phyloP scores from a whole-genome alignment of 1,284 basidiomycete species.

The Ceratobasidium sp. region DNA sequence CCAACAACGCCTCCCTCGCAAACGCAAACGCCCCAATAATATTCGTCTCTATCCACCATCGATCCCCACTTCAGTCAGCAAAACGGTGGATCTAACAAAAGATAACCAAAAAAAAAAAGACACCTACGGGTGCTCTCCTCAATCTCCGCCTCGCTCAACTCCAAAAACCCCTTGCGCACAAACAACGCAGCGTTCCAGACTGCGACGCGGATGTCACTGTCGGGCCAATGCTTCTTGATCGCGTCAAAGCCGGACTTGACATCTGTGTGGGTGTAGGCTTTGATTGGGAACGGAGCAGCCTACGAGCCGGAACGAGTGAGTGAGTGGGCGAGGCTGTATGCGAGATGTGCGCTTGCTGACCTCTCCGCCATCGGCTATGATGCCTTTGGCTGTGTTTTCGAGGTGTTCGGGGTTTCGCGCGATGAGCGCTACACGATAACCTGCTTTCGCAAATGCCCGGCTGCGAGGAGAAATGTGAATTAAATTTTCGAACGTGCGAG shows the following conservation, averaged over 20 bases:
- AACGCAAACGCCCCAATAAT: conserved; percentile 75
- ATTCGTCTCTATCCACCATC: conserved; percentile 61
- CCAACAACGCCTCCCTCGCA: conserved; percentile 68
- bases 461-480: conserved; percentile 58
- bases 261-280: conserved; percentile 65
- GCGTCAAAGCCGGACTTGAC: conserved; percentile 65
- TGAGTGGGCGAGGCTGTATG: background rate
- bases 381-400: conserved; percentile 64
- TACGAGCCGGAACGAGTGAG: conserved; percentile 51
- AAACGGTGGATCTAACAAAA: too few species aligned
- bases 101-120: background rate
- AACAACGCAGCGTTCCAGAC: conserved; percentile 71
- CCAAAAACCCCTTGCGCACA: conserved; percentile 74
- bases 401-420: conserved; percentile 68
- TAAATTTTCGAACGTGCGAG: background rate
- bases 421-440: conserved; percentile 75
- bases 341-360: conserved; percentile 54
- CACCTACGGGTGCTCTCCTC: conserved; percentile 45
- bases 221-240: conserved; percentile 65
- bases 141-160: conserved; percentile 62
- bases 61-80: background rate
- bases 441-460: conserved; percentile 55
- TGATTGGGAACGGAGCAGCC: conserved; percentile 70
- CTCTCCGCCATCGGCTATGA: conserved; percentile 69
- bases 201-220: conserved; percentile 68